Conservation (phyloP, 2,329 filamentous ascomycete genomes). For the Colletotrichum tamarilloi region DNA sequence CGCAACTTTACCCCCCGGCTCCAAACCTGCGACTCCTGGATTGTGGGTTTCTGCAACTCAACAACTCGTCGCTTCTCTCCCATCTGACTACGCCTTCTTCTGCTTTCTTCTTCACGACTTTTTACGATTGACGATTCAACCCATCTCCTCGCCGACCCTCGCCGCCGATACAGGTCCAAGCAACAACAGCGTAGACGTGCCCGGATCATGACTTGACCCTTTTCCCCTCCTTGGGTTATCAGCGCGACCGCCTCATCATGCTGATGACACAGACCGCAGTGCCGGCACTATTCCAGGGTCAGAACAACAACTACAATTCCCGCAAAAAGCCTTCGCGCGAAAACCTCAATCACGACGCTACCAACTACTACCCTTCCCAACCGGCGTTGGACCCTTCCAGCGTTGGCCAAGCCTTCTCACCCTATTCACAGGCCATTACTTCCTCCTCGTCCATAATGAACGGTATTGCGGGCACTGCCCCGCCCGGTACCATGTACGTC, state of each 20-base stretch:
- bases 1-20: constrained; percentile 29
- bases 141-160: neutral
- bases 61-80: constrained; percentile 23
- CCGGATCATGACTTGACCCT: constrained; percentile 36
- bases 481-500: constrained; percentile 84
- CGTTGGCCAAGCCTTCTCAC: constrained; percentile 37
- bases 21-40: constrained; percentile 34
- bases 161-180: neutral
- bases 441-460: constrained; percentile 60
- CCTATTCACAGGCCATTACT: constrained; percentile 42
- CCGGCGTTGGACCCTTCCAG: constrained; percentile 37
- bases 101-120: constrained; percentile 2
- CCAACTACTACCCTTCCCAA: constrained; percentile 22
- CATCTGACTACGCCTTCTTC: constrained; percentile 4
- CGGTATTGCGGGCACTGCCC: constrained; percentile 68
- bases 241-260: constrained; percentile 54
- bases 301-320: constrained; percentile 51
- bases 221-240: constrained; percentile 30
- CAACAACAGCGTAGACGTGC: constrained; percentile 16
- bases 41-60: constrained; percentile 31
- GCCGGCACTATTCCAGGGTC: constrained; percentile 57
- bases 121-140: constrained; percentile 15
- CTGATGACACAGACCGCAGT: constrained; percentile 63
- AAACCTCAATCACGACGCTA: constrained; percentile 38
- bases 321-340: constrained; percentile 39